Base-by-base conservation (phyloP, 768 basidiomycete genomes). In the Asterophora lycoperdoides region DNA sequence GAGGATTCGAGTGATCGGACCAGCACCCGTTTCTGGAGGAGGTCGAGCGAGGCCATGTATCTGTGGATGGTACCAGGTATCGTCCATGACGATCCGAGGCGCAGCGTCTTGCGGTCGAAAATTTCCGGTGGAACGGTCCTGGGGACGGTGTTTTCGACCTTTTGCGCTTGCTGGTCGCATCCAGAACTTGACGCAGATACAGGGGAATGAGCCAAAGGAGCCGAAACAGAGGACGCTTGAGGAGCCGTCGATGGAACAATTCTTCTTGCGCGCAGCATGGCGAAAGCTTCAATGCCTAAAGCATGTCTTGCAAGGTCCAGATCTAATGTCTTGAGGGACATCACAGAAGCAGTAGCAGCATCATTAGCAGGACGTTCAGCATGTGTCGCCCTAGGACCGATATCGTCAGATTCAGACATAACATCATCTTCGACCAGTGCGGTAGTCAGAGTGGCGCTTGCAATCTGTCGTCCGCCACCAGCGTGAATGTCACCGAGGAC, bases 11-110 rank as follows among this genome's bases (percentile, higher is more conserved):
- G 71, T 9, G 70, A 64, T 3, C 73, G 75, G 34, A 84, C 73
- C 2, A 91, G 67, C 15, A 70, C 72, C 43, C 78, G 83, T 54
- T 82, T 84, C 61, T 89, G 89, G 6, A 90, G 70, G 15, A 89
- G 54, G 23, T 80, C 71, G 52, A 89, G 61, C 23, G 86, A 89
- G 13, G 79, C 79, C 65, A 91, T 70, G 58, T 90, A 91, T 20
- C 73, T 75, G 60, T 89, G 86, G 14, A 59, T 38, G 15, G 59
- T 60, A 10, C 51, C 44, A n/a, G 76, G 71, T 29, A 55, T 50
- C 10, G 44, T 41, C 63, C 66, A 58, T 11, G 55, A 42, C 5
- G 63, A 52, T 6, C 76, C 74, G 35, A 77, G 61, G 33, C 60
- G 60, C 23, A 83, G 60, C 13, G 82, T 83, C 50, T 71, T 68